Percentiles rank a stretch among this genome's conserved stretches.
phyloP scores from a whole-genome alignment of 1,139 yeast genomes.

The Pneumocystis jirovecii region DNA sequence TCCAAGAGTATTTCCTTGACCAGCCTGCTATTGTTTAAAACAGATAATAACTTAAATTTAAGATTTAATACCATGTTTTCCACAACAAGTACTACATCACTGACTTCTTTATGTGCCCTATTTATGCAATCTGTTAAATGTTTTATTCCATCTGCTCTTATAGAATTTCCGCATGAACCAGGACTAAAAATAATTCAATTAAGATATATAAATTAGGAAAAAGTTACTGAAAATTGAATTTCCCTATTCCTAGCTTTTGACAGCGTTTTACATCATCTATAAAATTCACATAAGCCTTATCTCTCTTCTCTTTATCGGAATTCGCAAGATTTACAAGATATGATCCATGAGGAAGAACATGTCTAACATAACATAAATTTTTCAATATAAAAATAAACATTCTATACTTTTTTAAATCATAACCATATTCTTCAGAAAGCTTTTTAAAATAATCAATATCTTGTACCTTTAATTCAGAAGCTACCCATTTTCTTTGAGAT shows the following conservation, averaged over 20 bases:
- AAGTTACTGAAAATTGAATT: conserved; percentile 60
- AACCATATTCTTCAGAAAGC: conserved; percentile 46
- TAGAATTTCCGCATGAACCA: conserved; percentile 70
- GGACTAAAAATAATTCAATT: conserved; percentile 30
- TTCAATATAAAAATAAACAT: conserved; percentile 1
- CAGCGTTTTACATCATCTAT: conserved; percentile 78
- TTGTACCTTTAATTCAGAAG: conserved; percentile 56
- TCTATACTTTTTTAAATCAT: conserved; percentile 42
- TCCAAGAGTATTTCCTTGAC: conserved; percentile 85
- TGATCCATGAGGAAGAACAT: conserved; percentile 85
- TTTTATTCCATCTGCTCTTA: conserved; percentile 46
- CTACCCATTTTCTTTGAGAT: conserved; percentile 81
- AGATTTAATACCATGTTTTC: conserved; percentile 53
- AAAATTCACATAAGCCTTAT: conserved; percentile 63
- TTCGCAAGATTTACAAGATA: conserved; percentile 84
- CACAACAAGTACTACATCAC: conserved; percentile 68
- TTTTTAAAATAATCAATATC: conserved; percentile 52
- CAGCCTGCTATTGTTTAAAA: conserved; percentile 35
- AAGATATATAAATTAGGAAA: neutral
- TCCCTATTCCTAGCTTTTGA: conserved; percentile 67
- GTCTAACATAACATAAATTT: neutral
- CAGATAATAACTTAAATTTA: neutral
- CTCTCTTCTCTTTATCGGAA: conserved; percentile 68
- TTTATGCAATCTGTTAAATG: conserved; percentile 68
- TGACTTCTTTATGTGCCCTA: conserved; percentile 55